Conservation (phyloP, 1,139 yeast genomes). For the Candida sp. region DNA sequence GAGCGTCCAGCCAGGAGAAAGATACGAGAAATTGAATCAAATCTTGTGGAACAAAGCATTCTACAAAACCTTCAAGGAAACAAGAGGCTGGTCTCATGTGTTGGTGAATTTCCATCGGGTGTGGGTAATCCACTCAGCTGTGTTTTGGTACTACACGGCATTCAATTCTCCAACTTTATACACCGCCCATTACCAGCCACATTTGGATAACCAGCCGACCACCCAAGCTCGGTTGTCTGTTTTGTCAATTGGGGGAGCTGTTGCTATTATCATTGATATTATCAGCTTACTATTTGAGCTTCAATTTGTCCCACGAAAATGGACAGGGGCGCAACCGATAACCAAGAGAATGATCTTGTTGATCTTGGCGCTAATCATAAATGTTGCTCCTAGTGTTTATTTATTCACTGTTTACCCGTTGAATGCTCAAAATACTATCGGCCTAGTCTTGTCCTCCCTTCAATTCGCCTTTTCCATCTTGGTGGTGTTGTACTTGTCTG, state of each 20-base stretch:
- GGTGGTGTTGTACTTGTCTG: slow-evolving; percentile 46
- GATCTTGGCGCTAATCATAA: slow-evolving; percentile 28
- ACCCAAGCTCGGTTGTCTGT: slow-evolving; percentile 47
- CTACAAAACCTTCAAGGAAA: slow-evolving; percentile 58
- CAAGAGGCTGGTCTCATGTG: slow-evolving; percentile 63
- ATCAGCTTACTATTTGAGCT: slow-evolving; percentile 47
- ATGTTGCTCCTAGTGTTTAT: slow-evolving; percentile 46
- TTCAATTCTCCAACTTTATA: slow-evolving; percentile 59
- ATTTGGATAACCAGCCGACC: slow-evolving; percentile 53
- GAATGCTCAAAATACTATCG: slow-evolving; percentile 27
- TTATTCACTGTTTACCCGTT: slow-evolving; percentile 33
- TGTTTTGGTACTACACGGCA: slow-evolving; percentile 64
- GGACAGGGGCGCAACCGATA: slow-evolving; percentile 57
- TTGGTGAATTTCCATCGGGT: slow-evolving; percentile 62
- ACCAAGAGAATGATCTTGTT: slow-evolving; percentile 37
- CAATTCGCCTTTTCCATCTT: slow-evolving; percentile 51
- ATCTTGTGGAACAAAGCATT: slow-evolving; percentile 56
- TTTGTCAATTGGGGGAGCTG: slow-evolving; percentile 54
- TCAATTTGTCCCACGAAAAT: slow-evolving; percentile 55
- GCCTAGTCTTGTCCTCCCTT: slow-evolving; percentile 38
- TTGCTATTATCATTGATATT: slow-evolving; percentile 48
- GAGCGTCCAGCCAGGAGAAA: slow-evolving; percentile 45
- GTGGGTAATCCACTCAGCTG: slow-evolving; percentile 62
- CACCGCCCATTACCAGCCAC: slow-evolving; percentile 49
- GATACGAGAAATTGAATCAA: slow-evolving; percentile 46